phyloP scores from a whole-genome alignment of 2,329 filamentous ascomycete genomes.

The Magnaporthiopsis incrustans region DNA sequence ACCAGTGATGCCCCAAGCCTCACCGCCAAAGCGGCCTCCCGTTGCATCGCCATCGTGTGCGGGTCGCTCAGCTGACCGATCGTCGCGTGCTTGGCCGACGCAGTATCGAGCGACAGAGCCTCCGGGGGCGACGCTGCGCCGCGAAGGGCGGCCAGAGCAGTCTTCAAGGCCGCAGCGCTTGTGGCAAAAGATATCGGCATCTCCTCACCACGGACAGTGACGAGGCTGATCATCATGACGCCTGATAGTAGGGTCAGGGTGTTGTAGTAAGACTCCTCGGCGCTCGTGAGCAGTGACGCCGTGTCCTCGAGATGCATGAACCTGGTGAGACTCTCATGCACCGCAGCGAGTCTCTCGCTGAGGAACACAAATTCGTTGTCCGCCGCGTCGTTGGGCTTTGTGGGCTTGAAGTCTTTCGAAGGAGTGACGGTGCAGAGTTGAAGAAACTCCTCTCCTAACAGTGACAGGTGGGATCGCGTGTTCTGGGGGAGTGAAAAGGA shows the following conservation, averaged over 20 bases:
- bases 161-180: constrained; percentile 8
- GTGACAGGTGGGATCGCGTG: constrained; percentile 37
- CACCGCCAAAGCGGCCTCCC: constrained; percentile 26
- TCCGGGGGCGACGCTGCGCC: constrained; percentile 1
- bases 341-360: constrained; percentile 30
- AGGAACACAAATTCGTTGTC: constrained; percentile 36
- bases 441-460: constrained; percentile 44
- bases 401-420: constrained; percentile 41
- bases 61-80: constrained; percentile 23
- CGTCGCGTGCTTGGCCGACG: neutral
- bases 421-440: constrained; percentile 40
- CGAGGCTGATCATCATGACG: constrained; percentile 16
- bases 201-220: constrained; percentile 10
- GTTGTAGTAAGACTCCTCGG: constrained; percentile 37
- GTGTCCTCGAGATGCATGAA: constrained; percentile 24
- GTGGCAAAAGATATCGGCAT: constrained; percentile 1
- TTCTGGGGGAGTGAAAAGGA: constrained; percentile 27
- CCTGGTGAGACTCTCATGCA: constrained; percentile 33
- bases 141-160: constrained; percentile 10
- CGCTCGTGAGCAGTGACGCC: constrained; percentile 25
- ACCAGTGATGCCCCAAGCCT: constrained; percentile 25
- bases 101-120: neutral
- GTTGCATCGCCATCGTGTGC: constrained; percentile 28
- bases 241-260: constrained; percentile 31
- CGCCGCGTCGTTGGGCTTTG: constrained; percentile 27